Base-by-base conservation (phyloP, 306 rosid genomes). In the Benincasa hispida region DNA sequence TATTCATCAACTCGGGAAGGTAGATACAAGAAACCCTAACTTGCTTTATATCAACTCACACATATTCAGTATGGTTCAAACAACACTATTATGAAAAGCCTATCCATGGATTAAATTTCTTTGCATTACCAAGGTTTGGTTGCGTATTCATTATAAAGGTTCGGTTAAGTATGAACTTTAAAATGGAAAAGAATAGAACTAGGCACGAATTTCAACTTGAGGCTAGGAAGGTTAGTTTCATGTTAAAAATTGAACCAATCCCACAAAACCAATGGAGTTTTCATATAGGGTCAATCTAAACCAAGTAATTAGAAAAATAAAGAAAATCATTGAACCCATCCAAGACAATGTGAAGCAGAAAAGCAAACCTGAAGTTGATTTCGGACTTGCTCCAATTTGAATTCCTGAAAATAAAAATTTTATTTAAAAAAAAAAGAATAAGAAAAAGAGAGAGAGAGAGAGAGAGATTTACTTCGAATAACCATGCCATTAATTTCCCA, bases 321-420 rank as follows among this genome's bases (percentile, higher is more conserved):
- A 63, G 61, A 72, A 47, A 41, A 41, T 61, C 45, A 42, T 6
- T 18, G 47, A 30, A 30, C 47, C 57, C 45, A 18, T 7, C 45
- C 60, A 48, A 72, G 19, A 19, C 22, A 27, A 7, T 14, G 76
- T 10, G 45, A 51, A 37, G 32, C 61, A 18, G 75, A 67, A 66
- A 41, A 34, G 80, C 94, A 81, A 73, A 94, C 98, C 97, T 94
- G 95, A 85, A 95, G 92, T 84, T 90, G 94, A 81, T 76, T 84
- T 39, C 93, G 90, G 72, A 95, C 87, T 86, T 90, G 91, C 87
- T 85, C 93, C 88, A 95, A 83, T 88, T 95, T 92, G 84, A 85
- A 81, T 85, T 92, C 99, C 99, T 95, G 90, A 39, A 25, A 72
- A 10, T 66, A 66, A 50, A 13, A 45, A 9, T 14, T 12, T 72